A percentile compares a stretch with the other conserved stretches of the same genome.
Evolutionary conservation across 257 asterid species (phyloP).

Genomic region (Gentiana straminea): DNA sequence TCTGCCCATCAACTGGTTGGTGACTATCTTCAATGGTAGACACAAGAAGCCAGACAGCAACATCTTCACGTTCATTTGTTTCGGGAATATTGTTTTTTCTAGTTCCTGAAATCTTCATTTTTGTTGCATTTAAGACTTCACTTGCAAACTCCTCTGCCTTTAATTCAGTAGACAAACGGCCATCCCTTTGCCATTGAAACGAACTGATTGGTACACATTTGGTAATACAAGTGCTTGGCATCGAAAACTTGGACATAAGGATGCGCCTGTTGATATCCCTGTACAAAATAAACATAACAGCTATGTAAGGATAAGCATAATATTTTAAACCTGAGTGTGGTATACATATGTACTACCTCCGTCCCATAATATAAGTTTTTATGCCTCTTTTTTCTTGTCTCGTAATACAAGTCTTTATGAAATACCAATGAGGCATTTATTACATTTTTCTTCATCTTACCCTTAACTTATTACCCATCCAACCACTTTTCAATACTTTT

Average conservation of each 20-base stretch:
- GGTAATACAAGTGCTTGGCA: slow-evolving; percentile 43
- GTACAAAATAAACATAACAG: slow-evolving; percentile 15
- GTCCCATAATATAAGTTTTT: too few species aligned
- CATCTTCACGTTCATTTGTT: slow-evolving; percentile 38
- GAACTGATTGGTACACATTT: slow-evolving; percentile 53
- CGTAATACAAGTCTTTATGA: too few species aligned
- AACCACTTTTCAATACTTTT: too few species aligned
- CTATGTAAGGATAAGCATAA: too few species aligned
- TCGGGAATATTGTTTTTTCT: slow-evolving; percentile 15
- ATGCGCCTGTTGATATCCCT: slow-evolving; percentile 63
- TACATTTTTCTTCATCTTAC: too few species aligned
- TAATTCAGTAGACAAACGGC: slow-evolving; percentile 14
- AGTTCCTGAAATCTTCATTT: slow-evolving; percentile 28
- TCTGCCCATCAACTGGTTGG: slow-evolving; percentile 28
- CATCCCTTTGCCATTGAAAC: slow-evolving; percentile 58
- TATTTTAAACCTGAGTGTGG: too few species aligned
- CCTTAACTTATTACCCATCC: too few species aligned
- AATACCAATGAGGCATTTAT: too few species aligned
- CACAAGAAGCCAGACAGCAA: slow-evolving; percentile 73
- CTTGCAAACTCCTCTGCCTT: slow-evolving; percentile 20
- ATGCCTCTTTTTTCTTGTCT: too few species aligned
- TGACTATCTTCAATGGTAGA: slow-evolving; percentile 27
- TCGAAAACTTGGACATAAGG: slow-evolving; percentile 61
- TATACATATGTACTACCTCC: too few species aligned
- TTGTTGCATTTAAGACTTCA: slow-evolving; percentile 62